These are phyloP conservation scores for Austroboletus niveus DNA, from an alignment of 1,284 basidiomycete genomes.

Conservation along the genomic window DNA sequence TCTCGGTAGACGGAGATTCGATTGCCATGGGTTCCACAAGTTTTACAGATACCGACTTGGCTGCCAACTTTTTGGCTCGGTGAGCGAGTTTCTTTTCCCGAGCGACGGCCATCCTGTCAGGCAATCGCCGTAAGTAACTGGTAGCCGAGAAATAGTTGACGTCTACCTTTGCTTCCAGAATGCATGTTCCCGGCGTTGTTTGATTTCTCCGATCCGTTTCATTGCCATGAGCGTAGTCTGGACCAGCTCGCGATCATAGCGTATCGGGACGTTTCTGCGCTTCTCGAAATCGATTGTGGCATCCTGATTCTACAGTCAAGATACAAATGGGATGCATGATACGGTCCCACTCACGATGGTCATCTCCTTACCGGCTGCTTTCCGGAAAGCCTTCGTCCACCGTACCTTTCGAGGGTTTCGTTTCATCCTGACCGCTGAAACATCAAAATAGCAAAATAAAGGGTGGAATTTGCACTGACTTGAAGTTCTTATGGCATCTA, in stretches of 20 bases:
- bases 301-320: slow-evolving; percentile 57
- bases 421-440: slow-evolving; percentile 78
- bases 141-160: background rate
- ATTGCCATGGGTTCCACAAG: slow-evolving; percentile 67
- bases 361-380: slow-evolving; percentile 99
- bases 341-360: slow-evolving; percentile 71
- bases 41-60: slow-evolving; percentile 61
- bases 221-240: slow-evolving; percentile 96
- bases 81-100: slow-evolving; percentile 70
- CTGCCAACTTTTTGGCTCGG: slow-evolving; percentile 60
- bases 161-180: slow-evolving; percentile 93
- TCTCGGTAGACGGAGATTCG: slow-evolving; percentile 44
- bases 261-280: slow-evolving; percentile 94
- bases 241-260: slow-evolving; percentile 95
- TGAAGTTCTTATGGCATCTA: slow-evolving; percentile 98
- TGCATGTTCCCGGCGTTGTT: slow-evolving; percentile 86
- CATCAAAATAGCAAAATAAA: background rate
- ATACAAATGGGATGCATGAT: background rate
- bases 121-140: slow-evolving; percentile 3
- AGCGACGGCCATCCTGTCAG: slow-evolving; percentile 73
- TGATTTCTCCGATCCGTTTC: slow-evolving; percentile 94
- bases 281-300: slow-evolving; percentile 99
- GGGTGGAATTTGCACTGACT: slow-evolving; percentile 46
- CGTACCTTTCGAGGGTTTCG: slow-evolving; percentile 98
- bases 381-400: slow-evolving; percentile 99